phyloP scores from a whole-genome alignment of 1,284 basidiomycete species.

The Melampsora americana region DNA sequence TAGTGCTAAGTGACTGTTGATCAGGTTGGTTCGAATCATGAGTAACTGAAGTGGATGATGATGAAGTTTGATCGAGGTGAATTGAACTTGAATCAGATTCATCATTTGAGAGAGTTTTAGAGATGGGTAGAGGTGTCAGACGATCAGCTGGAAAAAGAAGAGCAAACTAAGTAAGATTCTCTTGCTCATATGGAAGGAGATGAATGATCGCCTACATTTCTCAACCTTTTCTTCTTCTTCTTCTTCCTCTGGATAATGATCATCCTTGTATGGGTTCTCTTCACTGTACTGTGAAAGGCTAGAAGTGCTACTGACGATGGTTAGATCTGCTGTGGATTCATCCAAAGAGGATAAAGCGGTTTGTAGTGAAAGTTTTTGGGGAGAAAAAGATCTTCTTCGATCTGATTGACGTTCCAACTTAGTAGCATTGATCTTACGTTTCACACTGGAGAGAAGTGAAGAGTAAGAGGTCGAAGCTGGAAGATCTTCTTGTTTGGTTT shows the following conservation, averaged over 20 bases:
- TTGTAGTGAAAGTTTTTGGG: background rate
- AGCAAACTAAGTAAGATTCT: too few relatives aligned
- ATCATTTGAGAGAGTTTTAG: background rate
- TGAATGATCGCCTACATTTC: background rate
- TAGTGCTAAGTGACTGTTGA: too few relatives aligned
- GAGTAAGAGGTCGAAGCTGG: background rate
- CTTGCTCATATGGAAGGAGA: background rate
- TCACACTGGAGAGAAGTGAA: background rate
- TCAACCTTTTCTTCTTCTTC: background rate
- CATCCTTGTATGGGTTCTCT: background rate
- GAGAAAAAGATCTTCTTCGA: too few relatives aligned
- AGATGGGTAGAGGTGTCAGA: background rate
- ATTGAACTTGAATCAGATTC: too few relatives aligned
- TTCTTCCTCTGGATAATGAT: background rate
- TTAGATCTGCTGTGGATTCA: constrained; percentile 5
- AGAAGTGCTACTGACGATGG: background rate
- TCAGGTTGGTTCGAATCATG: too few relatives aligned
- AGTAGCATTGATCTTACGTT: background rate
- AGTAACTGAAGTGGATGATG: too few relatives aligned
- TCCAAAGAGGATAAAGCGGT: background rate
- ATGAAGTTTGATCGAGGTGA: too few relatives aligned
- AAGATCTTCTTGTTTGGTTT: background rate
- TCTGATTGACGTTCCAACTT: too few relatives aligned
- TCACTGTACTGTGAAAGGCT: constrained; percentile 30
- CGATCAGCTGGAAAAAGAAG: background rate